Percentiles rank a stretch among this genome's conserved stretches.
phyloP scores from a whole-genome alignment of 139 green algal species.

The Chlamydomonas incerta region DNA sequence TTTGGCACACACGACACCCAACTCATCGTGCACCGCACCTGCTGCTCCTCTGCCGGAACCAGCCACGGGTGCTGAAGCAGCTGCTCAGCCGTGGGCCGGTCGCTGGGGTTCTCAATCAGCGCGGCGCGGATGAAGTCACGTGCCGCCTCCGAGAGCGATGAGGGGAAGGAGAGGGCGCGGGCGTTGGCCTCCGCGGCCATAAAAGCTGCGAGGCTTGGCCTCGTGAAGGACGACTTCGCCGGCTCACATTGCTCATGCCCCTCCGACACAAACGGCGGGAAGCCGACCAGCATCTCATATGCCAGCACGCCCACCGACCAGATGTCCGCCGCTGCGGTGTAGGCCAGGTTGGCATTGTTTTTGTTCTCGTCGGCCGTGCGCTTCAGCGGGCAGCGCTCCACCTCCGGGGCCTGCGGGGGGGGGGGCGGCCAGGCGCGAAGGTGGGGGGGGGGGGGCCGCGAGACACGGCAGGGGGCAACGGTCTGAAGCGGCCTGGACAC shows the following conservation, averaged over 20 bases:
- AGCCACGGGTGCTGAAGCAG: slow-evolving; percentile 64
- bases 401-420: not conserved
- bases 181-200: not conserved
- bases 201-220: not conserved
- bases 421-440: not conserved
- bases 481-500: too few relatives aligned
- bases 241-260: too few relatives aligned
- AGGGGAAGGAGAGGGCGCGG: not conserved
- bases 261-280: slow-evolving; percentile 9
- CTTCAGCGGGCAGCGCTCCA: not conserved
- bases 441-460: too few relatives aligned
- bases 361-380: not conserved
- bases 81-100: slow-evolving; percentile 46
- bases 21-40: too few relatives aligned
- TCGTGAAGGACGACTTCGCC: too few relatives aligned
- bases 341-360: not conserved
- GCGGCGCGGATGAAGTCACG: slow-evolving; percentile 51
- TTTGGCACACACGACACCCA: too few relatives aligned
- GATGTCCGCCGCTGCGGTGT: not conserved
- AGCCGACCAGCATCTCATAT: slow-evolving; percentile 25
- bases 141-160: not conserved
- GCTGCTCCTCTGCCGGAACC: not conserved
- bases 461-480: too few relatives aligned
- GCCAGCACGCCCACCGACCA: slow-evolving; percentile 20
- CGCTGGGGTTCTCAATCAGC: slow-evolving; percentile 42